Evolutionary conservation across 2,329 filamentous ascomycete genomes (phyloP), one percentile per base, ranked within the genome.

Genomic region (Calonectria pseudoreteaudii): DNA sequence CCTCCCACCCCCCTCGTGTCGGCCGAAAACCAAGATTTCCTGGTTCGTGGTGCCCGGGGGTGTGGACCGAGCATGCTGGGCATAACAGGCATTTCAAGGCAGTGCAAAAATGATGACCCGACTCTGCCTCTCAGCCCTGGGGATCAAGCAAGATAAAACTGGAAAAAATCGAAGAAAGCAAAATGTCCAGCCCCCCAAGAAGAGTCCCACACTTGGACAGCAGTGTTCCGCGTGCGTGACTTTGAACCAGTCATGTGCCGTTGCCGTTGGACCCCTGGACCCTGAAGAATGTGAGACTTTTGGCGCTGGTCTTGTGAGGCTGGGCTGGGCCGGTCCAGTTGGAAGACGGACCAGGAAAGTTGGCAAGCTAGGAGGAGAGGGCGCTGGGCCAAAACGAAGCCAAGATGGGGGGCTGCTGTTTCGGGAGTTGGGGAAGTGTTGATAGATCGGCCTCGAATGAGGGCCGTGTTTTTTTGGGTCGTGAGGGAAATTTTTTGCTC

Each of bases 1-100:
- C 75, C 77, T 52, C 74, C 70, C 50, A 65, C 64, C 18, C 60
- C 7, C 11, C 50, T 67, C 47, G 56, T 50, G 60, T 66, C 47
- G 36, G 64, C 68, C 76, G 78, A 74, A 79, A 79, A 77, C 78
- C 75, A 79, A 79, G 78, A 78, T 77, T 79, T 79, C 60, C 31
- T 38, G 56, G 34, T 20, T 62, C 34, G 14, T 16, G 23, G 23
- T 18, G 34, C 23, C 34, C 5, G 56, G 56, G 56, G 44, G 44
- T 47, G 44, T 47, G 44, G 20, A 23, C 56, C 20, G 56, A 62
- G 34, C 36, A 28, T 26, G 23, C 7, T 41, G 23, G 23, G 36
- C 23, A 41, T 26, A 62, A 8, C 4, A 14, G n/a, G n/a, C 28
- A n/a, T 31, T 56, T 23, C 31, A 62, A 62, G 56, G 56, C 56